phyloP scores from a whole-genome alignment of 176 grass and related monocot species.

The Musa acuminata region DNA sequence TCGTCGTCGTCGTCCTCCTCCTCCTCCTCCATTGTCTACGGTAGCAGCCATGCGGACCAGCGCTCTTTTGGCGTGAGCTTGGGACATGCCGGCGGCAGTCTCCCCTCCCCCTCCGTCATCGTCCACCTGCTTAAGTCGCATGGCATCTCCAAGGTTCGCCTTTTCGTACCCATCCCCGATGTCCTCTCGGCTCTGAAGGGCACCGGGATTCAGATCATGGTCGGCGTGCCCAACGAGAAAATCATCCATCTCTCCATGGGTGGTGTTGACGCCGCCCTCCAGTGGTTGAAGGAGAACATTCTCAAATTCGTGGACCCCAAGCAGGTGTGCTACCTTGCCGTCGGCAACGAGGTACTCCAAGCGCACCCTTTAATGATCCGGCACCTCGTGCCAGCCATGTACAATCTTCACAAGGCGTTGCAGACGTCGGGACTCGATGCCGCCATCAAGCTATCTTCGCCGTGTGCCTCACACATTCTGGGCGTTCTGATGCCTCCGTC shows the following conservation, averaged over 20 bases:
- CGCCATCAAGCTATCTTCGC: constrained; percentile 41
- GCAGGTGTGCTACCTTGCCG: constrained; percentile 39
- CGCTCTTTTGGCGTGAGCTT: constrained; percentile 38
- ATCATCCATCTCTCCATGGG: constrained; percentile 43
- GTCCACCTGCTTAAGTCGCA: constrained; percentile 42
- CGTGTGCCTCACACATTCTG: constrained; percentile 63
- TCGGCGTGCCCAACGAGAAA: constrained; percentile 82
- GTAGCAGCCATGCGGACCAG: too few relatives aligned
- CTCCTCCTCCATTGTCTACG: too few relatives aligned
- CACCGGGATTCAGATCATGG: constrained; percentile 37
- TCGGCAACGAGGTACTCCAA: constrained; percentile 77
- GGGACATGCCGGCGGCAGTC: constrained; percentile 46
- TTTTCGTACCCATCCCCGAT: constrained; percentile 50
- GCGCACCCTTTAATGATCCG: constrained; percentile 48
- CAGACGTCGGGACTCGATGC: constrained; percentile 31
- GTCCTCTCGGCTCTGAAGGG: constrained; percentile 49
- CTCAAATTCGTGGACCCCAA: constrained; percentile 34
- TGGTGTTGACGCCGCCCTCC: constrained; percentile 25
- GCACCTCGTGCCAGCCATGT: constrained; percentile 57
- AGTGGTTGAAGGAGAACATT: constrained; percentile 42
- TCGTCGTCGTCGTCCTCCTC: too few relatives aligned
- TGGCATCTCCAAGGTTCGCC: constrained; percentile 41
- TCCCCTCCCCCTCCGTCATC: constrained; percentile 22
- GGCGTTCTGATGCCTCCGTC: constrained; percentile 48
- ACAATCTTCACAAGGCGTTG: constrained; percentile 55